Evolutionary conservation across 164 flowering plant genomes (phyloP).

Genomic region (Nymphaea thermarum): DNA sequence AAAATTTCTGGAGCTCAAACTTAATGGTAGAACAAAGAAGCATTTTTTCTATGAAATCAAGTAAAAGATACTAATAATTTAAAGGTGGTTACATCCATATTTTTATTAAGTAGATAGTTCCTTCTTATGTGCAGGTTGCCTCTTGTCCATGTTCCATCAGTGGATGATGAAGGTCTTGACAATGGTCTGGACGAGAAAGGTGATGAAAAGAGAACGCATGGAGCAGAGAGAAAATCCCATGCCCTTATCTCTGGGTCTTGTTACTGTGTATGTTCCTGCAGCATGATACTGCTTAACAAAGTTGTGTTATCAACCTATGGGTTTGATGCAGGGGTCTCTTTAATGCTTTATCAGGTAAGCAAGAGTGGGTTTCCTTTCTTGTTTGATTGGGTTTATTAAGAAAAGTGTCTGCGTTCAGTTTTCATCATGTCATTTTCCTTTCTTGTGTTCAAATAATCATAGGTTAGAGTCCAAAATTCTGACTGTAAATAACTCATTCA

Average conservation of each 20-base stretch:
- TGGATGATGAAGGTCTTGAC: constrained; percentile 6
- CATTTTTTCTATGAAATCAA: neutral
- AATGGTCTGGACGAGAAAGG: constrained; percentile 5
- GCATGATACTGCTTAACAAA: constrained; percentile 81
- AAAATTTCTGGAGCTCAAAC: no score
- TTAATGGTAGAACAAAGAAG: neutral
- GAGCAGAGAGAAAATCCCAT: constrained; percentile 28
- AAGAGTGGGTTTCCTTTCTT: neutral
- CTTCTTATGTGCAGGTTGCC: constrained; percentile 17
- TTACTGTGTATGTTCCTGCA: constrained; percentile 77
- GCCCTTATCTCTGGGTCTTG: constrained; percentile 67
- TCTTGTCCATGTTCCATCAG: constrained; percentile 18
- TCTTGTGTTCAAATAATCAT: no score
- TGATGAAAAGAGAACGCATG: constrained; percentile 29
- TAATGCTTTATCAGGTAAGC: constrained; percentile 77
- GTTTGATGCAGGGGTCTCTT: constrained; percentile 70
- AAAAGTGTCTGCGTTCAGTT: no score
- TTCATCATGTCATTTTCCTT: no score
- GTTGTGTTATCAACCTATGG: constrained; percentile 54
- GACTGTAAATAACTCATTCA: no score
- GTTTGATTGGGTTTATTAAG: neutral
- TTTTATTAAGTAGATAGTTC: neutral
- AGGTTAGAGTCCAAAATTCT: no score
- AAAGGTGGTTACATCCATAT: no score
- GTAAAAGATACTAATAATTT: neutral